Evolutionary conservation across 2,329 filamentous ascomycete species (phyloP), one percentile per base, ranked within the genome.

Genomic region (Xylaria sp.): DNA sequence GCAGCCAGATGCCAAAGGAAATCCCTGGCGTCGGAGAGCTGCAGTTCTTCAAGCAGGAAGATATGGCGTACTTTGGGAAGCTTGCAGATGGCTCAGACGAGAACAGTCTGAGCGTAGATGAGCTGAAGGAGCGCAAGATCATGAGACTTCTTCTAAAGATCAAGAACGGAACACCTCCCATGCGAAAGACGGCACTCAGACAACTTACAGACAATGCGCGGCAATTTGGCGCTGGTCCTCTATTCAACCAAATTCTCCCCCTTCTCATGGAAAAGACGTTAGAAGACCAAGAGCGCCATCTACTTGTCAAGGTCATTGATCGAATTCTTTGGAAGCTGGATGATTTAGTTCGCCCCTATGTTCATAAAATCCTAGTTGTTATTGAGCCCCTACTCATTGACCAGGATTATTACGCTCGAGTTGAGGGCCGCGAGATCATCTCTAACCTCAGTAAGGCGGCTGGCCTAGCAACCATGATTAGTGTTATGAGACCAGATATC

Each of bases 341-440:
- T 74, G 95, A 99, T 71, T 85, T 98, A 67, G 95, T 99, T 55
- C 88, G 95, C 40, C 95, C 95, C 21, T 99, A 94, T 67, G 94
- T 97, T 15, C 96, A 99, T 81, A 98, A 98, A 81, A 99, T 99
- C 65, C 79, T 99, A 60, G 95, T 99, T 54, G 95, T 99, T 73
- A 99, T 99, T 71, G 96, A 99, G 77, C 95, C 95, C n/a, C 83
- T 99, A 51, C 90, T 99, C 68, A 99, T 99, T 72, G 96, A 99
- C 74, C 95, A 99, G 80, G 96, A 99, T 79, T 99, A 99, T 79
- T 99, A 99, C 76, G 95, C 96, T 41, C 90, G 95, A 75, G 95
- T 99, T 4, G 95, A 99, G 77, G 95, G 95, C 77, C 92, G 95
- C 69, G 95, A 99, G 76, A 99, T 99, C 71, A 99, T 99, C 70